These are phyloP conservation scores for Marchantia polymorpha DNA, from an alignment of 225 moss, liverwort and hornwort genomes.

Conservation along the genomic window DNA sequence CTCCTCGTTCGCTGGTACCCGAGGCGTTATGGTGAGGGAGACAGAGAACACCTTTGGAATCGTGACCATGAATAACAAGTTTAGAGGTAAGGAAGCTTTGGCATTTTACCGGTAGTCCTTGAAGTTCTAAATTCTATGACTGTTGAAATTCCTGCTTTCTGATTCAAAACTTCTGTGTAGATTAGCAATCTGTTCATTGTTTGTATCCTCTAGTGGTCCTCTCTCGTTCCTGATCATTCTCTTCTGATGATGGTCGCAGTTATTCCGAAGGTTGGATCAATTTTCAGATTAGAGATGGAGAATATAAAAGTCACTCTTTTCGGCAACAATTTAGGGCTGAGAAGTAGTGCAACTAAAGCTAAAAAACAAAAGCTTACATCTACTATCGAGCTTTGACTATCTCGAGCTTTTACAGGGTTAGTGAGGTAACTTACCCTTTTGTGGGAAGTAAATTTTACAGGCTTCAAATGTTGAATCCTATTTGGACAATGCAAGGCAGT, in stretches of 20 bases:
- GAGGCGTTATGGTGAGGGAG: constrained; percentile 84
- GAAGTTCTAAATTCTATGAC: no score
- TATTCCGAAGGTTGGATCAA: constrained; percentile 68
- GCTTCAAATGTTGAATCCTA: no score
- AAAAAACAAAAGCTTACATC: constrained; percentile 23
- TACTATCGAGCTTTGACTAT: constrained; percentile 27
- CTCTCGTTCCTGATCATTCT: neutral
- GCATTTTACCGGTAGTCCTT: neutral
- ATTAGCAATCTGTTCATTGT: neutral
- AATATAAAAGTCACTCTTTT: constrained; percentile 42
- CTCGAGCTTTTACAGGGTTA: neutral
- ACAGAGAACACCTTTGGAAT: constrained; percentile 80
- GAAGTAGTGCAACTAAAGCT: constrained; percentile 15
- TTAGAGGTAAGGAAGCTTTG: constrained; percentile 39
- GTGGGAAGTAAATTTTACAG: neutral
- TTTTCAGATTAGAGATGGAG: constrained; percentile 65
- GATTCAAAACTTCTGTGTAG: no score
- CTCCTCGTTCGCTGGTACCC: constrained; percentile 49
- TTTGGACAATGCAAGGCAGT: no score
- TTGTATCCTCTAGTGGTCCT: neutral
- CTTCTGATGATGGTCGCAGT: constrained; percentile 36
- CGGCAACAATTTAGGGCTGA: constrained; percentile 33
- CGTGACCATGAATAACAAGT: constrained; percentile 54
- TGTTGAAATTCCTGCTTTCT: no score
- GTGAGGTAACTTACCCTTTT: no score